Evolutionary conservation across 805 yeast species (phyloP).

Genomic region (Hanseniaspora thailandica): DNA sequence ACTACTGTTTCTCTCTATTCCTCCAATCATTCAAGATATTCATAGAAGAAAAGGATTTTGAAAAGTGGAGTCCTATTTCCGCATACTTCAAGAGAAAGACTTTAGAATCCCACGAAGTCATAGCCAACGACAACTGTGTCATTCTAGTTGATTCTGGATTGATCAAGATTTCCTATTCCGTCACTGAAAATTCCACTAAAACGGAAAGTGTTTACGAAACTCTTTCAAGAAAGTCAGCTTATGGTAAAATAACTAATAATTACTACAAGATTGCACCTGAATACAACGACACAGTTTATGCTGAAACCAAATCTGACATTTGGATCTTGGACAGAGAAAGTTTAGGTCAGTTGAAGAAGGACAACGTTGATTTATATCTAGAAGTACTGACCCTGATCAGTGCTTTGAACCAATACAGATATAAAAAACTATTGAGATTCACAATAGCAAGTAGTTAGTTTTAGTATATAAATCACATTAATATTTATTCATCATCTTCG

Average conservation of each 20-base stretch:
- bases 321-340: constrained; percentile 52
- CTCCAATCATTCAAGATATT: constrained; percentile 25
- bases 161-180: constrained; percentile 37
- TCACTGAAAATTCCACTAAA: constrained; percentile 17
- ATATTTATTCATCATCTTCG: not conserved
- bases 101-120: constrained; percentile 38
- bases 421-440: constrained; percentile 65
- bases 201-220: constrained; percentile 31
- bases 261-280: constrained; percentile 30
- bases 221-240: constrained; percentile 44
- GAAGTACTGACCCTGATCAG: constrained; percentile 55
- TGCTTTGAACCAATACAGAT: constrained; percentile 55
- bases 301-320: constrained; percentile 50
- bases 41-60: constrained; percentile 15
- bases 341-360: constrained; percentile 36
- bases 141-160: constrained; percentile 50
- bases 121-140: constrained; percentile 30
- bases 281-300: constrained; percentile 37
- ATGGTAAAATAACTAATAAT: constrained; percentile 33
- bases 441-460: constrained; percentile 47
- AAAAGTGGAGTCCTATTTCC: constrained; percentile 11
- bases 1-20: constrained; percentile 20
- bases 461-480: not conserved
- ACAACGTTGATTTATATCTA: constrained; percentile 44
- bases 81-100: constrained; percentile 39